Conservation (phyloP, 371 early-diverging fungal genomes). For the Rhizopus stolonifer region DNA sequence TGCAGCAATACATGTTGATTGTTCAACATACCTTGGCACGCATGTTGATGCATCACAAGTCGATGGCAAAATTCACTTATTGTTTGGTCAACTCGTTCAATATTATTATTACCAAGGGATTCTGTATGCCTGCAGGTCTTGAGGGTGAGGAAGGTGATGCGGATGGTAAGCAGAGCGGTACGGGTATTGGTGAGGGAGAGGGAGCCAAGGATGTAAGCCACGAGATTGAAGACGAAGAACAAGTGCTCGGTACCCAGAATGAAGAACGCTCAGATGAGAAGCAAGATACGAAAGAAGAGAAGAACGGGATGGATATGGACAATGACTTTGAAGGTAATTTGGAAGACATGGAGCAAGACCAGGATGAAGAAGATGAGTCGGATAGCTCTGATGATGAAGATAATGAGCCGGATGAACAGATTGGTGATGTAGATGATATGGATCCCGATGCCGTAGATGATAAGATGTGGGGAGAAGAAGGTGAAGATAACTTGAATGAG, state of each 20-base stretch:
- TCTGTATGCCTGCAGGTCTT: conserved; percentile 75
- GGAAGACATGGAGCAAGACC: conserved; percentile 84
- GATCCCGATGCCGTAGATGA: conserved; percentile 93
- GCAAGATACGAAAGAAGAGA: conserved; percentile 74
- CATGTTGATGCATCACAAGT: conserved; percentile 67
- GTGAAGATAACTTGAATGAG: conserved; percentile 69
- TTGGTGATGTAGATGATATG: conserved; percentile 88
- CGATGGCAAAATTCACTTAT: conserved; percentile 64
- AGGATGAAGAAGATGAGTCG: conserved; percentile 55
- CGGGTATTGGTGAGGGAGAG: conserved; percentile 95
- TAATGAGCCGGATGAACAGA: conserved; percentile 83
- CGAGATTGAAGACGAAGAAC: conserved; percentile 95
- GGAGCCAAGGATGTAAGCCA: conserved; percentile 95
- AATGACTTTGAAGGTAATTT: conserved; percentile 92
- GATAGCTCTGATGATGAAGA: conserved; percentile 57
- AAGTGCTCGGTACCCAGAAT: conserved; percentile 86
- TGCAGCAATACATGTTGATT: conserved; percentile 69
- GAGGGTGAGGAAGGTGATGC: conserved; percentile 66
- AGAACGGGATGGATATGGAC: conserved; percentile 96
- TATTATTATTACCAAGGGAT: conserved; percentile 78
- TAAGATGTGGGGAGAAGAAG: conserved; percentile 94
- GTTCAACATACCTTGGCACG: conserved; percentile 61
- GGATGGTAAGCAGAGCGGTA: conserved; percentile 71
- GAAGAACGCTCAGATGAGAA: conserved; percentile 65
- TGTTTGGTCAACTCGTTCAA: conserved; percentile 72